Percentiles rank a stretch among this genome's conserved stretches.
Evolutionary conservation across 1,284 basidiomycete species (phyloP).

Genomic region (Sphaerobolus stellatus): DNA sequence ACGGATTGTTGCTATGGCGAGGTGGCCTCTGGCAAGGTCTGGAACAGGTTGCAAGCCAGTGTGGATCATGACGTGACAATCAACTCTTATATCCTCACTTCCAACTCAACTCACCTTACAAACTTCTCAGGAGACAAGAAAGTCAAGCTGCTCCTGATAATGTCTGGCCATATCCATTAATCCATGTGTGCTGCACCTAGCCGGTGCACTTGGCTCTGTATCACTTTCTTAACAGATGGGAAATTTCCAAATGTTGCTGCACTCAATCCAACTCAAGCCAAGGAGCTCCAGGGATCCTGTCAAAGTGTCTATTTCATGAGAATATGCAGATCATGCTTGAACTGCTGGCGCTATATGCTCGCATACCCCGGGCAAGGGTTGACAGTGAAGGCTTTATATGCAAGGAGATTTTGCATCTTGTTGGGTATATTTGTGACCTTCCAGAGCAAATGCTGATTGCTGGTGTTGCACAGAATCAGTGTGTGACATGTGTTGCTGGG

Average conservation of each 20-base stretch:
- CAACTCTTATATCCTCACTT: neutral
- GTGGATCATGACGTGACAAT: neutral
- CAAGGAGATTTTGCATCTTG: neutral
- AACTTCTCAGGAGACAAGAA: constrained; percentile 8
- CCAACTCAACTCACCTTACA: neutral
- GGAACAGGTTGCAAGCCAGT: constrained; percentile 1
- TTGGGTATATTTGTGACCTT: neutral
- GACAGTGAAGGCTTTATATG: constrained; percentile 2
- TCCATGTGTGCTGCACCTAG: neutral
- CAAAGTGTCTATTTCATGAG: neutral
- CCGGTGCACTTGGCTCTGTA: neutral
- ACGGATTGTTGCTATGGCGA: constrained; percentile 6
- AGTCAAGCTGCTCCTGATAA: neutral
- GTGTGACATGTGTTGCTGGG: neutral
- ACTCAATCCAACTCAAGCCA: neutral
- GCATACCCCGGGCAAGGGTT: neutral
- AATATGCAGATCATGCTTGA: neutral
- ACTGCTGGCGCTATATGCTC: neutral
- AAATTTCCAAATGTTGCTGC: constrained; percentile 1
- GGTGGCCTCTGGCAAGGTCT: constrained; percentile 1
- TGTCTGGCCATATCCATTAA: constrained; percentile 1
- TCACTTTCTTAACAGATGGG: neutral
- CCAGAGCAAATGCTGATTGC: neutral
- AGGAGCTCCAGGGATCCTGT: neutral
- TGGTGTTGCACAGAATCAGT: neutral